These are phyloP conservation scores for Margaritispora aquatica DNA, from an alignment of 495 filamentous ascomycete genomes.

Conservation along the genomic window DNA sequence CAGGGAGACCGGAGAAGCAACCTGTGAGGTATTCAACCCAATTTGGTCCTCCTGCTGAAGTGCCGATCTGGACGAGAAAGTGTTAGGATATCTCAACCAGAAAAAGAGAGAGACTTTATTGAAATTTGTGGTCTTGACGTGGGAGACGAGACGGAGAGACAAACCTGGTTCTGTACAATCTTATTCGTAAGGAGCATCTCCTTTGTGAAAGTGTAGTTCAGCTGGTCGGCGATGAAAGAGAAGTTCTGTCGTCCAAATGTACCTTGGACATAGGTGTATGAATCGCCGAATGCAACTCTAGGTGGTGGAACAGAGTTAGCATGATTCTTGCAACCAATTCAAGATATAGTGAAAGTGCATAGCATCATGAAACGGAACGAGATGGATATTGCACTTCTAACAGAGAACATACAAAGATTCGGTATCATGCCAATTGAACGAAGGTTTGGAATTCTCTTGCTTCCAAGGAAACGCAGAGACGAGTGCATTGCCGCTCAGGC, in stretches of 20 bases:
- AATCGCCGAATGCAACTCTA: slow-evolving; percentile 47
- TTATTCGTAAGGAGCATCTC: slow-evolving; percentile 35
- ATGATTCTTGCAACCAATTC: background rate
- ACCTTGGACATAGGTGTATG: slow-evolving; percentile 50
- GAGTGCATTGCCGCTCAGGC: background rate
- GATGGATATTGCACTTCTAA: too few species aligned
- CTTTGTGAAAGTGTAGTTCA: slow-evolving; percentile 33
- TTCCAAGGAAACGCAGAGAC: background rate
- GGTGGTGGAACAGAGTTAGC: background rate
- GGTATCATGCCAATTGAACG: slow-evolving; percentile 10
- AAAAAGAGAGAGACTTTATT: background rate
- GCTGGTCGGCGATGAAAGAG: slow-evolving; percentile 42
- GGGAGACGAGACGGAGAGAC: background rate
- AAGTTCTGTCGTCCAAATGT: slow-evolving; percentile 40
- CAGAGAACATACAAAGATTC: slow-evolving; percentile 3
- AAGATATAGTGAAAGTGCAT: background rate
- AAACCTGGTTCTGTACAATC: slow-evolving; percentile 42
- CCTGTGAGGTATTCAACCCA: slow-evolving; percentile 63
- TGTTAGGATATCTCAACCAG: background rate
- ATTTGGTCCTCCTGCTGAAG: slow-evolving; percentile 53
- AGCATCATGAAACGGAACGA: background rate
- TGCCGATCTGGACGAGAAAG: slow-evolving; percentile 28
- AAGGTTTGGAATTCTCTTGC: background rate
- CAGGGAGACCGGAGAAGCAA: slow-evolving; percentile 37
- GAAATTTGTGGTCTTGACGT: background rate